Percentiles rank a stretch among this genome's conserved stretches.
Evolutionary conservation across 495 filamentous ascomycete genomes (phyloP).

Genomic region (Annulohypoxylon bovei): DNA sequence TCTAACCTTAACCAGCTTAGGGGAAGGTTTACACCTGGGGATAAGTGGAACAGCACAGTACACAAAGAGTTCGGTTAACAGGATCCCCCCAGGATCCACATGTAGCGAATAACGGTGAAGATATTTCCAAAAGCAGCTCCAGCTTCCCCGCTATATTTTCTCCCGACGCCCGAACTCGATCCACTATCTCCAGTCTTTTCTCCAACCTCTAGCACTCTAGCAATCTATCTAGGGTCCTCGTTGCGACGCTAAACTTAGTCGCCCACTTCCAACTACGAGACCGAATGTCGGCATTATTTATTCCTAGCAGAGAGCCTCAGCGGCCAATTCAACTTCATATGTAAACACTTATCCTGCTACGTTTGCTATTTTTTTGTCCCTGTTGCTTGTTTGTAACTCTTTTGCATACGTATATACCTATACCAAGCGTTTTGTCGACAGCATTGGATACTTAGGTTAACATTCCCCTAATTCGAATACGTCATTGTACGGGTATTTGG

Average conservation of each 20-base stretch:
- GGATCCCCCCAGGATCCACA: neutral
- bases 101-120: slow-evolving; percentile 31
- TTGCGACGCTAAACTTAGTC: slow-evolving; percentile 28
- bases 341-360: slow-evolving; percentile 5
- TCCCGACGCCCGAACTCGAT: slow-evolving; percentile 37
- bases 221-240: slow-evolving; percentile 20
- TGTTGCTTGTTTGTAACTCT: neutral
- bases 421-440: neutral
- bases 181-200: slow-evolving; percentile 37
- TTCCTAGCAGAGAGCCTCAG: slow-evolving; percentile 25
- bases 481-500: slow-evolving; percentile 4
- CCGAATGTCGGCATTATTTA: slow-evolving; percentile 39
- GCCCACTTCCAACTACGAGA: slow-evolving; percentile 9
- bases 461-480: neutral
- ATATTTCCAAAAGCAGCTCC: slow-evolving; percentile 34
- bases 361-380: neutral
- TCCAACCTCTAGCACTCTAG: slow-evolving; percentile 24
- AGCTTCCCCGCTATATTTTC: slow-evolving; percentile 39
- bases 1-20: neutral
- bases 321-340: slow-evolving; percentile 28
- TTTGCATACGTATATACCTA: neutral
- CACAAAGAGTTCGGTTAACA: slow-evolving; percentile 19
- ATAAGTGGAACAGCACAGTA: neutral
- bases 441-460: neutral
- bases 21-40: neutral